Conservation (phyloP, 2,329 filamentous ascomycete species). For the Dactylellina haptotyla region DNA sequence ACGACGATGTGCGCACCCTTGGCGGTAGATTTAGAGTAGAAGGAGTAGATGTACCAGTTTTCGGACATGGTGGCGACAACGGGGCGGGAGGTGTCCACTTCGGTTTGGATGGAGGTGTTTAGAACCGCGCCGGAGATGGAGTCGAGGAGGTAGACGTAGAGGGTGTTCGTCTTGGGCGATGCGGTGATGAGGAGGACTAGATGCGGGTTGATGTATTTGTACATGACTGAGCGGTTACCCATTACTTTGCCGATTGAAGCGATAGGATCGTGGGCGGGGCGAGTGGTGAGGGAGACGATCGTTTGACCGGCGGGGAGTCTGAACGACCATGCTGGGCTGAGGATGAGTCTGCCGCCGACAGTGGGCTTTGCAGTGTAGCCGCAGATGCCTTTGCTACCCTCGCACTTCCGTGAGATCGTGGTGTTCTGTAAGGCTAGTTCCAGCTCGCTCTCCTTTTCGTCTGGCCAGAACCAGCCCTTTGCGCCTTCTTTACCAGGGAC, state of each 20-base stretch:
- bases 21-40: constrained; percentile 70
- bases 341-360: constrained; percentile 60
- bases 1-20: constrained; percentile 88
- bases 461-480: constrained; percentile 50
- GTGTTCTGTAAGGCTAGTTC: constrained; percentile 59
- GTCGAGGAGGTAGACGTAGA: constrained; percentile 83
- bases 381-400: constrained; percentile 29
- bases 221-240: constrained; percentile 89
- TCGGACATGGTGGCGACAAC: constrained; percentile 84
- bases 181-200: constrained; percentile 72
- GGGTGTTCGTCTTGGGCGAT: constrained; percentile 69
- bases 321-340: constrained; percentile 75
- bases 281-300: constrained; percentile 74
- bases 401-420: constrained; percentile 40
- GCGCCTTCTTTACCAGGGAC: constrained; percentile 51
- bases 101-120: constrained; percentile 74
- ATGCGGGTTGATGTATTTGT: constrained; percentile 94
- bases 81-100: constrained; percentile 77
- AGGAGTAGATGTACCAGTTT: constrained; percentile 94
- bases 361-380: constrained; percentile 39
- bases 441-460: constrained; percentile 56
- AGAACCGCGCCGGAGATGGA: constrained; percentile 85
- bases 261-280: constrained; percentile 81
- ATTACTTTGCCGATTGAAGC: constrained; percentile 95
- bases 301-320: constrained; percentile 72